Evolutionary conservation across 352 stramenopile species (phyloP), one percentile per base, ranked within the genome.

Genomic region (Phytophthora tubulina): DNA sequence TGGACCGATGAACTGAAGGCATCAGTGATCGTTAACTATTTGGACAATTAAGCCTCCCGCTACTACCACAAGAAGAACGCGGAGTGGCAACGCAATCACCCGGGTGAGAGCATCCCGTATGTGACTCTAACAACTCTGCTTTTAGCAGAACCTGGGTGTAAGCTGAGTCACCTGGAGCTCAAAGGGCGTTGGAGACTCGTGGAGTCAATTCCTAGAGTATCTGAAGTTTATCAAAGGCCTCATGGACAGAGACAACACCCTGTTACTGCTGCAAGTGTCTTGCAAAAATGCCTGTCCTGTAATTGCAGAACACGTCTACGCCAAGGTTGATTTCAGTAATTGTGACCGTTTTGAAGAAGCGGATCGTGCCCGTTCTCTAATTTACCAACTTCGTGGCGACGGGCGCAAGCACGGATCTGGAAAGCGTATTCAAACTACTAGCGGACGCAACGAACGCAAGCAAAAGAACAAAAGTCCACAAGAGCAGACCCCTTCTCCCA

Each of bases 31-130:
- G 41, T 62, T 0, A 69, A 62, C 11, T 69, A 42, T 15, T 31
- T 69, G 10, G 51, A 57, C 21, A 51, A 31, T 6, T 55, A 69
- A 17, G 61, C 61, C 10, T 62, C 51, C 1, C 3, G 61, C 3
- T 42, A 69, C 33, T 62, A 42, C 42, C 61, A 62, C 51, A 69
- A 69, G 17, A 69, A 69, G 21, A 60, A 45, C 13, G n/a, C 50
- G 0, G 50, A 61, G 7, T 68, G 60, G 60, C 27, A 55, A 7
- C 60, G 38, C 4, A 36, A 36, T 1, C 59, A 67, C 15, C 5
- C 14, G 21, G 41, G 50, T 21, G 21, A 54, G 2, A n/a, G 9
- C 10, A 61, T 68, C 30, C 6, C 27, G 2, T 61, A 39, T 17
- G 7, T n/a, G 2, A 10, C 54, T 9, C 13, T 68, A n/a, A 68